These are phyloP conservation scores for Phaeophleospora eucalypticola DNA, from an alignment of 2,329 filamentous ascomycete genomes.

Conservation along the genomic window DNA sequence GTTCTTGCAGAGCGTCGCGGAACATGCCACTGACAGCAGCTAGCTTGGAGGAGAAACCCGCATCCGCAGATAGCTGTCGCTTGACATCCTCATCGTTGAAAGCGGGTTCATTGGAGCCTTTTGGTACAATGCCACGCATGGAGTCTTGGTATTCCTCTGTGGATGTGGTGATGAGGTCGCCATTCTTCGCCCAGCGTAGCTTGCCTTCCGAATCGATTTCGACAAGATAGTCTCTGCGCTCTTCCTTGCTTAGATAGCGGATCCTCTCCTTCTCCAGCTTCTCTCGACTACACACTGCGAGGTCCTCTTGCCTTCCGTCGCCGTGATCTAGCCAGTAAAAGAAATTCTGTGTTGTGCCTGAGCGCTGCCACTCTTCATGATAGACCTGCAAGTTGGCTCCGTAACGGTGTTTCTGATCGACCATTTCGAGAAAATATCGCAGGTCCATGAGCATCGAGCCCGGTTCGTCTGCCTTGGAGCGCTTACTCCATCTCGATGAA, in stretches of 20 bases:
- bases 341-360: conserved; percentile 75
- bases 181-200: conserved; percentile 82
- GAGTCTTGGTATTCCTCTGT: conserved; percentile 70
- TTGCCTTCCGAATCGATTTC: conserved; percentile 67
- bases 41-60: conserved; percentile 11
- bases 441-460: conserved; percentile 74
- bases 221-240: conserved; percentile 76
- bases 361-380: conserved; percentile 75
- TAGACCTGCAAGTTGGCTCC: conserved; percentile 77
- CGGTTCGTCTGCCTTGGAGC: conserved; percentile 48
- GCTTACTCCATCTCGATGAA: conserved; percentile 52
- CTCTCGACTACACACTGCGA: conserved; percentile 67
- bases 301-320: conserved; percentile 64
- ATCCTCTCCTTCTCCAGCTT: conserved; percentile 73
- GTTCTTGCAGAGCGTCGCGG: conserved; percentile 6
- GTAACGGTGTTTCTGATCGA: conserved; percentile 70
- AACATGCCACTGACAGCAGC: conserved; percentile 16
- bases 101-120: conserved; percentile 38
- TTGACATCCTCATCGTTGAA: conserved; percentile 26
- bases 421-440: conserved; percentile 79
- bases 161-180: conserved; percentile 69
- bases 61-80: conserved; percentile 10
- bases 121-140: conserved; percentile 55
- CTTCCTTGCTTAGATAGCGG: conserved; percentile 78
- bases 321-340: conserved; percentile 90